These are phyloP conservation scores for Boletus smithii DNA, from an alignment of 1,284 basidiomycete species.

Conservation along the genomic window DNA sequence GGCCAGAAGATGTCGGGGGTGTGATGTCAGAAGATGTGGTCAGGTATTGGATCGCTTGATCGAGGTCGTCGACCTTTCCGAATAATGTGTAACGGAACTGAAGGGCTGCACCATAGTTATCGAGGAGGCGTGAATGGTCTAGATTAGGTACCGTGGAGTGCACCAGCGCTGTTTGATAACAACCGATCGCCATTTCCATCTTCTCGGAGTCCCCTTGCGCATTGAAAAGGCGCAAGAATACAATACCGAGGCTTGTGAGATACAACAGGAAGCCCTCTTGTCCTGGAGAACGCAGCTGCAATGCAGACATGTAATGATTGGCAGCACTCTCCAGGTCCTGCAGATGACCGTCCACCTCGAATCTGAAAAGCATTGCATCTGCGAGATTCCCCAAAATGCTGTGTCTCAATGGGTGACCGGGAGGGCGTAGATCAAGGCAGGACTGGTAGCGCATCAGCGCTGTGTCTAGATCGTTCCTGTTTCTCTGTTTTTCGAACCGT, in stretches of 20 bases:
- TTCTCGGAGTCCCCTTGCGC: constrained; percentile 10
- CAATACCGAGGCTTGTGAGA: constrained; percentile 15
- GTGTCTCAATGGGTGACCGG: constrained; percentile 23
- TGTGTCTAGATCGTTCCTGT: constrained; percentile 20
- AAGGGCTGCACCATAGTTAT: constrained; percentile 23
- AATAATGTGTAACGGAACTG: constrained; percentile 9
- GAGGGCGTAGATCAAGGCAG: constrained; percentile 24
- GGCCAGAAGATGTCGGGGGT: constrained; percentile 6
- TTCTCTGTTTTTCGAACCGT: constrained; percentile 18
- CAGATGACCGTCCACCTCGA: constrained; percentile 16
- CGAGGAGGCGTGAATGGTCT: constrained; percentile 22
- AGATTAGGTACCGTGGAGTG: constrained; percentile 19
- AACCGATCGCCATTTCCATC: constrained; percentile 20
- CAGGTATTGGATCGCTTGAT: constrained; percentile 23
- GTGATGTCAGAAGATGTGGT: constrained; percentile 21
- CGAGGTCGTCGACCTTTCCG: constrained; percentile 19
- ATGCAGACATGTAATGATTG: constrained; percentile 10
- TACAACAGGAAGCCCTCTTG: constrained; percentile 11
- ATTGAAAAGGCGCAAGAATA: constrained; percentile 6
- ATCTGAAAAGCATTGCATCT: constrained; percentile 14
- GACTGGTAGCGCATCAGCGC: constrained; percentile 18
- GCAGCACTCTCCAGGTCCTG: constrained; percentile 23
- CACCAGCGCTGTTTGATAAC: constrained; percentile 17
- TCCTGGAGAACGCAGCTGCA: constrained; percentile 20
- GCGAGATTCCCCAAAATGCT: constrained; percentile 19